A percentile compares a stretch with the other conserved stretches of the same genome.
phyloP scores from a whole-genome alignment of 306 rosid species.

The Styphnolobium japonicum region DNA sequence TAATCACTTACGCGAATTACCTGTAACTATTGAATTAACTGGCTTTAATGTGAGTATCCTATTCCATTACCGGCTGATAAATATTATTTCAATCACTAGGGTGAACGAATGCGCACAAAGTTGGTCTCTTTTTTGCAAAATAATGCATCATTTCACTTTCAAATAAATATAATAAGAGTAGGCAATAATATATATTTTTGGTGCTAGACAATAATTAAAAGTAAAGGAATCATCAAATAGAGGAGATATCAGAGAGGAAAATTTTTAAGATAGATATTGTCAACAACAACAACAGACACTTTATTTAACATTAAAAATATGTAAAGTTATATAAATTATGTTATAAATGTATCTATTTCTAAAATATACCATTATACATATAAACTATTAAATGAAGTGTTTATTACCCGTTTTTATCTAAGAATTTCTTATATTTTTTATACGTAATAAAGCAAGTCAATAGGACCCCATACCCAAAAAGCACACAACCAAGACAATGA shows the following conservation, averaged over 20 bases:
- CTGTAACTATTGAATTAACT: conserved; percentile 5
- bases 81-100: conserved; percentile 21
- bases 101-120: conserved; percentile 11
- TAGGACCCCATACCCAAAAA: conserved; percentile 36
- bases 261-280: too few species aligned
- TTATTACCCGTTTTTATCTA: too few species aligned
- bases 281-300: too few species aligned
- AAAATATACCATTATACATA: too few species aligned
- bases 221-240: conserved; percentile 14
- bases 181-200: background rate
- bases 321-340: too few species aligned
- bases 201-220: too few species aligned
- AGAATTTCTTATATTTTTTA: too few species aligned
- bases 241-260: conserved; percentile 4
- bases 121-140: background rate
- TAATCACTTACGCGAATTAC: background rate
- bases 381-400: too few species aligned
- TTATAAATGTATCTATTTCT: too few species aligned
- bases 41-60: conserved; percentile 7
- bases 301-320: too few species aligned
- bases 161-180: background rate
- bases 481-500: conserved; percentile 31
- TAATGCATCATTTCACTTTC: background rate
- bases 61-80: conserved; percentile 23
- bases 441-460: conserved; percentile 5